Evolutionary conservation across 805 yeast genomes (phyloP).

Genomic region (Candida jianshihensis): DNA sequence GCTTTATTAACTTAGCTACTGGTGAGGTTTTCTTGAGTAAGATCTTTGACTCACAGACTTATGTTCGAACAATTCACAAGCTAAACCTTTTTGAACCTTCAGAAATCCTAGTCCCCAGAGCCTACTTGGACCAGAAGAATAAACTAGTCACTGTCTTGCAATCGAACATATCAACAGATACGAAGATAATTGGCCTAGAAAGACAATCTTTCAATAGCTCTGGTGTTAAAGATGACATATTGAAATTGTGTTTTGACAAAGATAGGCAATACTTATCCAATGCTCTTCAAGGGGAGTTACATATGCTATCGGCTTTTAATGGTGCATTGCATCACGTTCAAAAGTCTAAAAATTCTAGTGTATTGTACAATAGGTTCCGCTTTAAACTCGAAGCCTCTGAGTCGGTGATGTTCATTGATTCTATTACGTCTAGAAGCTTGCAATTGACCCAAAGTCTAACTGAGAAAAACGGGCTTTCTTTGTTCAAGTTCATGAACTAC

Average conservation of each 20-base stretch:
- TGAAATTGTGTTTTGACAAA: slow-evolving; percentile 12
- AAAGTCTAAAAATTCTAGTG: slow-evolving; percentile 6
- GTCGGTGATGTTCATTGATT: slow-evolving; percentile 37
- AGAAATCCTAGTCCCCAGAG: slow-evolving; percentile 29
- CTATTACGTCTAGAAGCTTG: slow-evolving; percentile 29
- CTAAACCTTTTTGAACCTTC: slow-evolving; percentile 28
- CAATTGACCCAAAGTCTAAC: slow-evolving; percentile 31
- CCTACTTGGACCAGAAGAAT: slow-evolving; percentile 22
- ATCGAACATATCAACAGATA: slow-evolving; percentile 22
- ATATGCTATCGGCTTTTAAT: slow-evolving; percentile 27
- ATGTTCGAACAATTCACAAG: slow-evolving; percentile 37
- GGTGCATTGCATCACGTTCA: slow-evolving; percentile 26
- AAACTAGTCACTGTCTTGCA: slow-evolving; percentile 31
- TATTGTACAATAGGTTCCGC: slow-evolving; percentile 26
- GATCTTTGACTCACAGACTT: slow-evolving; percentile 38
- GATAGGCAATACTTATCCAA: slow-evolving; percentile 17
- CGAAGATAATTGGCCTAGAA: slow-evolving; percentile 21
- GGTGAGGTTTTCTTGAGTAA: slow-evolving; percentile 32
- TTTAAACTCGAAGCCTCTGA: slow-evolving; percentile 32
- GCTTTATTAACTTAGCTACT: slow-evolving; percentile 30
- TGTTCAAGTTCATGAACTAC: slow-evolving; percentile 30
- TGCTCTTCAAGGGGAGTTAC: slow-evolving; percentile 23
- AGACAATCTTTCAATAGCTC: slow-evolving; percentile 20
- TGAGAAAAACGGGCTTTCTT: slow-evolving; percentile 24
- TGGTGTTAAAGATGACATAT: slow-evolving; percentile 20